Base-by-base conservation (phyloP, 2,329 filamentous ascomycete species). In the Trichoderma sp. region DNA sequence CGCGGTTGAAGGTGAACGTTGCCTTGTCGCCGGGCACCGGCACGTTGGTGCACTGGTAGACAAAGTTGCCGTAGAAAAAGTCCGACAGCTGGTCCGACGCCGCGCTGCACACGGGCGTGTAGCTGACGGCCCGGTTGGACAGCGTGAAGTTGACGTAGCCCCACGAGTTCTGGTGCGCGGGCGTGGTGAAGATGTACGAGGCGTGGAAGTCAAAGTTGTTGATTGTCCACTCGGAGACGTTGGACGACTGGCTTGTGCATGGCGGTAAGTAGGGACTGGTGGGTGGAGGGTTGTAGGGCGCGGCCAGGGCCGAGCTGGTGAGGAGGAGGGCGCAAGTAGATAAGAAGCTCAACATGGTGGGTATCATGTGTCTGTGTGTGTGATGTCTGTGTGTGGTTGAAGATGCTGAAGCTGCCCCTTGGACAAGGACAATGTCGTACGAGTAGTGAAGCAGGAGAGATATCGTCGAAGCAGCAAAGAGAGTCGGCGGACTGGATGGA, bases 61-160 rank as follows among this genome's bases (percentile, higher is more conserved):
- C 59, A 41, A 78, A 19, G 58, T 72, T 78, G 69, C 81, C 82
- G 72, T 81, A 83, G 75, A 83, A 85, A 71, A 83, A 85, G 69
- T 82, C 79, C 10, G 57, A 66, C 5, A 83, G 77, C 72, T 78
- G 76, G 67, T 68, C 73, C 72, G 80, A 83, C 21, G 68, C 15
- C 51, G 74, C 80, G 30, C 67, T 68, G 78, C 83, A 85, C 41
- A 60, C 58, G 51, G 76, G 72, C 24, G 68, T 69, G 67, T 78
- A 76, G 45, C 73, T 68, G 44, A 82, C 69, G 39, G 76, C 80
- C 15, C 78, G 75, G 77, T 83, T 84, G 62, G 73, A 70, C n/a
- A 85, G 74, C 67, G 79, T 81, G 75, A 85, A 85, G 71, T 75
- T 76, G 67, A 81, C 78, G 66, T 77, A 76, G 56, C 82, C 83